Evolutionary conservation across 805 yeast species (phyloP).

Genomic region (Vanderwaltozyma yarrowii): DNA sequence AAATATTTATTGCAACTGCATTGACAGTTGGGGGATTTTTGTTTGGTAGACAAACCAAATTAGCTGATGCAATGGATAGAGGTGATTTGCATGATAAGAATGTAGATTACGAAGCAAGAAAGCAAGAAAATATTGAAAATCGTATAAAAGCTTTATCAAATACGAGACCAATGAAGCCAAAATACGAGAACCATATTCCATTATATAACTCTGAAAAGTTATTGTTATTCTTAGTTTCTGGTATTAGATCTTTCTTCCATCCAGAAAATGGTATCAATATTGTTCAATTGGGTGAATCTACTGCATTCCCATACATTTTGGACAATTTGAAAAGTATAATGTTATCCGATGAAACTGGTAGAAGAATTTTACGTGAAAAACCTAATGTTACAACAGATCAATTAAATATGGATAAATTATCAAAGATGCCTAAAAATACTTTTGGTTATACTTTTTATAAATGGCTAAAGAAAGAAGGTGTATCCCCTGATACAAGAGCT

Average conservation of each 20-base stretch:
- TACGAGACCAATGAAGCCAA: constrained; percentile 24
- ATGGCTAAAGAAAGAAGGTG: constrained; percentile 82
- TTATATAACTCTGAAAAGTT: constrained; percentile 51
- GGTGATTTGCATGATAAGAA: constrained; percentile 24
- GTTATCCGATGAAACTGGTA: constrained; percentile 67
- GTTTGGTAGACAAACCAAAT: constrained; percentile 35
- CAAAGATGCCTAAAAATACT: constrained; percentile 52
- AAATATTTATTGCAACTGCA: constrained; percentile 8
- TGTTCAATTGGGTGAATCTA: constrained; percentile 81
- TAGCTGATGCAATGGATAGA: constrained; percentile 50
- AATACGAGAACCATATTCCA: constrained; percentile 75
- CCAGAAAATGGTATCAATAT: constrained; percentile 70
- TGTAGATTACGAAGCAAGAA: constrained; percentile 29
- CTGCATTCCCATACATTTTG: constrained; percentile 66
- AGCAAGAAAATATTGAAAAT: constrained; percentile 25
- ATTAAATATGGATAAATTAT: constrained; percentile 51
- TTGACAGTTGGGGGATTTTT: constrained; percentile 16
- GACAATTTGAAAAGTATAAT: constrained; percentile 54
- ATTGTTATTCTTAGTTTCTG: constrained; percentile 59
- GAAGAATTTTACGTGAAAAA: constrained; percentile 64
- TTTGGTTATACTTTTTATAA: constrained; percentile 70
- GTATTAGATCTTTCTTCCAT: constrained; percentile 65
- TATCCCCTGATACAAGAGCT: constrained; percentile 86
- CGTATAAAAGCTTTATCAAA: constrained; percentile 14
- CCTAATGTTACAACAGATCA: constrained; percentile 76